These are phyloP conservation scores for Miscanthus sacchariflorus DNA, from an alignment of 202 grass and related monocot species.

Conservation along the genomic window DNA sequence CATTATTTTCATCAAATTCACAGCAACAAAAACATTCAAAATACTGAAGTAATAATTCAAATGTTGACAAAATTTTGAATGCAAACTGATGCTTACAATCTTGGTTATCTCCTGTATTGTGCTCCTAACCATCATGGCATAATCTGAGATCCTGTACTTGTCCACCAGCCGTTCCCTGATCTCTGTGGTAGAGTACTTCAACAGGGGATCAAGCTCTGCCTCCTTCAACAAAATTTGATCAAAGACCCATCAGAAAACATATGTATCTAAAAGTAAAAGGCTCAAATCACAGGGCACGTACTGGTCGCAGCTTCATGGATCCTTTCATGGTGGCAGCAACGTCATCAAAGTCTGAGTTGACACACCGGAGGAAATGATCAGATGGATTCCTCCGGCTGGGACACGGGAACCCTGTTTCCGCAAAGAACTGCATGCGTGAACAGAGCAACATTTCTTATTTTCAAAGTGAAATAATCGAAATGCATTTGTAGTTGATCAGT, in stretches of 20 bases:
- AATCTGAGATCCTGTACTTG: slow-evolving; percentile 83
- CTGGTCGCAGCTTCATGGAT: slow-evolving; percentile 79
- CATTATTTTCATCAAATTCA: not conserved
- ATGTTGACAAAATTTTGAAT: not conserved
- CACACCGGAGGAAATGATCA: slow-evolving; percentile 92
- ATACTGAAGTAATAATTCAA: not conserved
- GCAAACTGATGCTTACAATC: slow-evolving; percentile 63
- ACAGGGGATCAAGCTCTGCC: slow-evolving; percentile 76
- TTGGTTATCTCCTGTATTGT: slow-evolving; percentile 91
- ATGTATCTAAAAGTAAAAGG: not conserved
- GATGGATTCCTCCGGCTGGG: slow-evolving; percentile 92
- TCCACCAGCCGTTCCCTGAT: slow-evolving; percentile 82
- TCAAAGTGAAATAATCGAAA: not conserved
- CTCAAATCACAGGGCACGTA: slow-evolving; percentile 34
- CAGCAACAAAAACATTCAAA: not conserved
- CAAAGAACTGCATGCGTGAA: slow-evolving; percentile 78
- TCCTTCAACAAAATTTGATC: slow-evolving; percentile 57
- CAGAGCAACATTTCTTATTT: not conserved
- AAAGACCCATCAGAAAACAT: slow-evolving; percentile 33
- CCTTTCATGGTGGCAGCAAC: slow-evolving; percentile 84
- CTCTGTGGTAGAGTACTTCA: slow-evolving; percentile 77
- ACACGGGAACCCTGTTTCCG: slow-evolving; percentile 88
- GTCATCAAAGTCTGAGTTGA: slow-evolving; percentile 92
- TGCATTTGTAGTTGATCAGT: not conserved
- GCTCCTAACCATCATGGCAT: slow-evolving; percentile 59